Conservation (phyloP, 2,329 filamentous ascomycete genomes). For the Trichothecium roseum region DNA sequence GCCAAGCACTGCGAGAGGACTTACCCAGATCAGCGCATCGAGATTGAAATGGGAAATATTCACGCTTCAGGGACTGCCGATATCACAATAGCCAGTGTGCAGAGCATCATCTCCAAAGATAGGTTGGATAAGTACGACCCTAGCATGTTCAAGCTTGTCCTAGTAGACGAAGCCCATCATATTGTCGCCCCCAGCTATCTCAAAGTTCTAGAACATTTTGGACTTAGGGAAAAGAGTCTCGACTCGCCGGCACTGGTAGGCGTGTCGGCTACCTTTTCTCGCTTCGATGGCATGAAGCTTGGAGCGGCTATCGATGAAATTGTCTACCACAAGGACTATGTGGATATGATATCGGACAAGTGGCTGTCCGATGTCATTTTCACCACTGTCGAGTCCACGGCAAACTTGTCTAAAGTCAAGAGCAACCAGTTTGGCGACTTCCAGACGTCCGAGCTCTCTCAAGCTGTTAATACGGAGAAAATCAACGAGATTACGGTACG, state of each 20-base stretch:
- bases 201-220: constrained; percentile 66
- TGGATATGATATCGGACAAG: constrained; percentile 68
- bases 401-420: constrained; percentile 63
- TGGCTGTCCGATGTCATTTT: constrained; percentile 92
- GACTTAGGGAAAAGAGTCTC: constrained; percentile 39
- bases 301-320: constrained; percentile 88
- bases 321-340: constrained; percentile 76
- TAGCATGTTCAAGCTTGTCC: constrained; percentile 68
- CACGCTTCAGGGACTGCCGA: constrained; percentile 74
- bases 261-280: constrained; percentile 70
- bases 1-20: constrained; percentile 70
- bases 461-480: constrained; percentile 69
- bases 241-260: constrained; percentile 63
- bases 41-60: constrained; percentile 81
- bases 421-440: constrained; percentile 64
- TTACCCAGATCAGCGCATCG: constrained; percentile 72
- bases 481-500: constrained; percentile 79
- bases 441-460: constrained; percentile 63
- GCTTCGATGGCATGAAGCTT: constrained; percentile 75
- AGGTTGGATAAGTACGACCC: constrained; percentile 80
- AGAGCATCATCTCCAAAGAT: constrained; percentile 67
- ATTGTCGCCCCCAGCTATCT: constrained; percentile 81
- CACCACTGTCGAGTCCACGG: constrained; percentile 78
- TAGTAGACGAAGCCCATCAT: constrained; percentile 96
- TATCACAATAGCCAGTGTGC: constrained; percentile 86